Conservation (phyloP, 2,329 filamentous ascomycete species). For the Orbilia blumenaviensis region DNA sequence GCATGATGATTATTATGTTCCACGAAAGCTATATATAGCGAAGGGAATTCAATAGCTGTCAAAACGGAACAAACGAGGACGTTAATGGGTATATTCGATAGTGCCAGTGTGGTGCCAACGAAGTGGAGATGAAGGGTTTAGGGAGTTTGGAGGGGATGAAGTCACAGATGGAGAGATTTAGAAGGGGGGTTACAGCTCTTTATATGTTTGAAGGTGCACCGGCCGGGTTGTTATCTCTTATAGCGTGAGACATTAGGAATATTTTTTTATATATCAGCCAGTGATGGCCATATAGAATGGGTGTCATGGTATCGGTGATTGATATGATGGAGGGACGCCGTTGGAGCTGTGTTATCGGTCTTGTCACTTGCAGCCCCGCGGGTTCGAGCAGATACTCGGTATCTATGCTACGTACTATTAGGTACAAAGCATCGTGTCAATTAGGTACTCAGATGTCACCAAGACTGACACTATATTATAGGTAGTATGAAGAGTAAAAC, state of each 20-base stretch:
- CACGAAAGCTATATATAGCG: constrained; percentile 20
- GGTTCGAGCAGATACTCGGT: too few species aligned
- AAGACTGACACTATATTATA: too few species aligned
- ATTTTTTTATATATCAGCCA: too few species aligned
- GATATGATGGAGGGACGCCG: too few species aligned
- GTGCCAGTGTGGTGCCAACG: constrained; percentile 5
- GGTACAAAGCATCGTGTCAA: too few species aligned
- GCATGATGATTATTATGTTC: constrained; percentile 15
- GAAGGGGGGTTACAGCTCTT: neutral
- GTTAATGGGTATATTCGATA: neutral
- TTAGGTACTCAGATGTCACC: too few species aligned
- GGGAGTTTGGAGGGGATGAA: neutral
- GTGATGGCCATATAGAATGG: too few species aligned
- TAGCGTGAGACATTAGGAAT: neutral
- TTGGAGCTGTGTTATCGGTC: too few species aligned
- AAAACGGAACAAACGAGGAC: neutral
- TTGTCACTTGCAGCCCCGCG: too few species aligned
- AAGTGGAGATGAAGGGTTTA: constrained; percentile 11
- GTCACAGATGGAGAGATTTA: neutral
- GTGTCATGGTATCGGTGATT: too few species aligned
- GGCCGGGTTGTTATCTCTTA: neutral
- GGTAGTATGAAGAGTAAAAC: too few species aligned
- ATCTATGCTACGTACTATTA: too few species aligned
- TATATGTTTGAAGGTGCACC: neutral
- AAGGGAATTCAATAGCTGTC: constrained; percentile 21